Evolutionary conservation across 129 eudicot genomes (phyloP).

Genomic region (Saussurea involucrata): DNA sequence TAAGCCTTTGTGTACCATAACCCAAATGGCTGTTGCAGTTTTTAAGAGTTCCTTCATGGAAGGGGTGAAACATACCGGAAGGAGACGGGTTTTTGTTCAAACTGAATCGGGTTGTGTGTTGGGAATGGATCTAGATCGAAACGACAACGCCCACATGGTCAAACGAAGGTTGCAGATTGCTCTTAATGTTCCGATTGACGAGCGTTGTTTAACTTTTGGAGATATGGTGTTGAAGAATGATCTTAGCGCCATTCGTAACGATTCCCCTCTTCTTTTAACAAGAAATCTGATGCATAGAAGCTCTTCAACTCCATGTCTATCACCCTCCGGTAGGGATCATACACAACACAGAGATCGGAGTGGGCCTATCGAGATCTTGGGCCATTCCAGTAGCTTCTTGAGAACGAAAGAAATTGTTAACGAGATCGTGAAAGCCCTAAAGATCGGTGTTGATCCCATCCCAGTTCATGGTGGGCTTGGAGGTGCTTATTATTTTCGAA

Average conservation of each 20-base stretch:
- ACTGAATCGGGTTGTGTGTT: constrained; percentile 85
- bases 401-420: constrained; percentile 56
- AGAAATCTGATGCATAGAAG: constrained; percentile 76
- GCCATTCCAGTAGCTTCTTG: constrained; percentile 39
- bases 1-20: too few relatives aligned
- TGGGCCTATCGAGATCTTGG: constrained; percentile 79
- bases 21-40: constrained; percentile 77
- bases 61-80: constrained; percentile 50
- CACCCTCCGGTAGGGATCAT: constrained; percentile 78
- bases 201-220: constrained; percentile 81
- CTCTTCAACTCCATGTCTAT: constrained; percentile 86
- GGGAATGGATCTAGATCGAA: constrained; percentile 90
- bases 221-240: constrained; percentile 85
- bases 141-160: constrained; percentile 85
- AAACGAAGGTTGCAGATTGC: constrained; percentile 84
- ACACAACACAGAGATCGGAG: constrained; percentile 65
- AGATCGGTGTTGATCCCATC: constrained; percentile 73
- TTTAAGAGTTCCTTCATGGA: constrained; percentile 64
- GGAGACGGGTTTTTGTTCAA: constrained; percentile 89
- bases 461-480: constrained; percentile 79
- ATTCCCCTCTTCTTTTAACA: constrained; percentile 73
- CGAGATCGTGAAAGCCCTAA: constrained; percentile 61
- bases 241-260: constrained; percentile 72
- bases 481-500: constrained; percentile 78
- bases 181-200: constrained; percentile 68